A percentile compares a stretch with the other conserved stretches of the same genome.
Conservation (phyloP, 2,329 filamentous ascomycete genomes). For the Cephalotrichum gorgonifer region DNA sequence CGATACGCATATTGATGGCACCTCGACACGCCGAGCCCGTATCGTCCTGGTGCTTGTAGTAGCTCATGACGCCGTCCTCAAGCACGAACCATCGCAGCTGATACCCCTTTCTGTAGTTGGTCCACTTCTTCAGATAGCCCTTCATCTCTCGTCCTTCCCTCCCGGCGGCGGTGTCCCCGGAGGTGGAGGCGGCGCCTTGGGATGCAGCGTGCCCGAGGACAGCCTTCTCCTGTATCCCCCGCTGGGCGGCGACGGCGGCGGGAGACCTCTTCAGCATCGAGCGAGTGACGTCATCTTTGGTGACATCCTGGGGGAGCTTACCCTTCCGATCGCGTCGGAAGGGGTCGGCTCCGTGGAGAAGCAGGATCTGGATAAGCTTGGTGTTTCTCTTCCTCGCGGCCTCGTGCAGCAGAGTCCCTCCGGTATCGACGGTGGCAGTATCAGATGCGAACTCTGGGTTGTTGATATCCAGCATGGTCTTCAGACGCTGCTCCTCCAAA, state of each 20-base stretch:
- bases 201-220: slow-evolving; percentile 68
- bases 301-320: slow-evolving; percentile 91
- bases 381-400: slow-evolving; percentile 81
- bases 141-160: slow-evolving; percentile 96
- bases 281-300: slow-evolving; percentile 82
- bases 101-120: slow-evolving; percentile 95
- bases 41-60: slow-evolving; percentile 99
- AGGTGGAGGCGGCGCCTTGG: slow-evolving; percentile 40
- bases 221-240: slow-evolving; percentile 93
- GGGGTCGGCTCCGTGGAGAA: slow-evolving; percentile 91
- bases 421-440: slow-evolving; percentile 61
- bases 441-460: slow-evolving; percentile 82
- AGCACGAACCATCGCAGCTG: slow-evolving; percentile 96
- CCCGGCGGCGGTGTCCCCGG: slow-evolving; percentile 55
- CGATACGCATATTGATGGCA: slow-evolving; percentile 98
- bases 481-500: slow-evolving; percentile 74
- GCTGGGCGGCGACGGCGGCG: slow-evolving; percentile 85
- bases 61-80: slow-evolving; percentile 93
- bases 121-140: slow-evolving; percentile 98
- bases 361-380: slow-evolving; percentile 76
- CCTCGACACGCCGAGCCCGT: slow-evolving; percentile 91
- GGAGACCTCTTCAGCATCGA: slow-evolving; percentile 89
- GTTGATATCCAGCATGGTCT: slow-evolving; percentile 85
- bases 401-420: slow-evolving; percentile 90
- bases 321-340: slow-evolving; percentile 92